Base-by-base conservation (phyloP, 768 basidiomycete genomes). In the Boletus patriciae region DNA sequence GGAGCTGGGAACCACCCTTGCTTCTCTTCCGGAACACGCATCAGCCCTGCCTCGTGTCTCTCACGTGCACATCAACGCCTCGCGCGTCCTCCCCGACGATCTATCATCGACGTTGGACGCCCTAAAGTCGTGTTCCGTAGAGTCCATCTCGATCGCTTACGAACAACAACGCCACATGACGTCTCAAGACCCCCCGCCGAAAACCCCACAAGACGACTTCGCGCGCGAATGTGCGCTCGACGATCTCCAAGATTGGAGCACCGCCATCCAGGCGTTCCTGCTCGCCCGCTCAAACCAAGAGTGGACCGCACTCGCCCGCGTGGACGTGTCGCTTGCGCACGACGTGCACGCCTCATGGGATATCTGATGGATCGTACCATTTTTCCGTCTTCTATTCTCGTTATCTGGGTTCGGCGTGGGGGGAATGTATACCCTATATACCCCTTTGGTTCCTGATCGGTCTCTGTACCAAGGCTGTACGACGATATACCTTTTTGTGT, bases 161-260 rank as follows among this genome's bases (percentile, higher is more conserved):
- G 65, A 61, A 41, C 50, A 57, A 12, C 58, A 49, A 50, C 46
- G 45, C 21, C 51, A 46, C 46, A 42, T 21, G 25, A 53, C 7
- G 27, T 44, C 33, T 10, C 27, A 62, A 27, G 37, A 47, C 31
- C 12, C n/a, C 16, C 52, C 46, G 8, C 18, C 27, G 1, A 57
- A 68, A 31, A 16, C 47, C 1, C 37, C 47, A 0, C 36, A 61
- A 6, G 70, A 72, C 50, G 60, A 68, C 0, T 71, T 71, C 18
- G 60, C 58, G 0, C 66, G 60, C 6, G 63, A 71, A 42, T 73
- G 71, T 25, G 70, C 70, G 0, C 58, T 73, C 15, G 70, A 73
- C 21, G 70, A 71, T 47, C 66, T 71, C 52, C 48, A 62, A 37
- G 70, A 71, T 11, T 71, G 70, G 70, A 34, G 44, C 18, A 46